phyloP scores from a whole-genome alignment of 2,329 filamentous ascomycete genomes.

The Lomentospora prolificans region DNA sequence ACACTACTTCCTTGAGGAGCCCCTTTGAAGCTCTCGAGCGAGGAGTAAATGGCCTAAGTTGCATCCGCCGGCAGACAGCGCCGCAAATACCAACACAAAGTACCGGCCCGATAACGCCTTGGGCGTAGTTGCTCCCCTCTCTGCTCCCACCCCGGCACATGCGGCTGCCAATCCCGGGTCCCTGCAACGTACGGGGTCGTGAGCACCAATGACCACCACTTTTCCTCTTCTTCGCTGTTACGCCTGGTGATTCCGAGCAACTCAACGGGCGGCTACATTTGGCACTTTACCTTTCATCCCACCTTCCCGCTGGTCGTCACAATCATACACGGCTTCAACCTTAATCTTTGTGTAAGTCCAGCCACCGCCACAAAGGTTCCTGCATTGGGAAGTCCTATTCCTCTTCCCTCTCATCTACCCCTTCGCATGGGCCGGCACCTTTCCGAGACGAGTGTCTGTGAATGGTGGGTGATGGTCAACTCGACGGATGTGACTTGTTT shows the following conservation, averaged over 20 bases:
- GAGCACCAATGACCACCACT: not conserved
- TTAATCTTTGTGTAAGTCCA: not conserved
- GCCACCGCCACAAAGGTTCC: not conserved
- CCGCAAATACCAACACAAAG: not conserved
- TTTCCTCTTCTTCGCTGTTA: not conserved
- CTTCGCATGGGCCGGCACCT: not conserved
- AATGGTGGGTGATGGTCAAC: not conserved
- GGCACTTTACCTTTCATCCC: not conserved
- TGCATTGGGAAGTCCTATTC: not conserved
- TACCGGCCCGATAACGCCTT: not conserved
- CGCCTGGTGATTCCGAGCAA: not conserved
- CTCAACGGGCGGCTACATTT: not conserved
- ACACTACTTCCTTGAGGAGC: too few species aligned
- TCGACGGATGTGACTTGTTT: not conserved
- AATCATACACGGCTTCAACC: not conserved
- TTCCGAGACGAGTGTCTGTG: not conserved
- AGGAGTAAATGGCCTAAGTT: too few species aligned
- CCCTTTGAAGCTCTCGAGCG: too few species aligned
- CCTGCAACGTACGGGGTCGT: not conserved
- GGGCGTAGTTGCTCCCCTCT: not conserved
- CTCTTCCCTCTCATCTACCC: too few species aligned
- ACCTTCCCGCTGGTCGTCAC: too few species aligned
- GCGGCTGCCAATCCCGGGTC: not conserved
- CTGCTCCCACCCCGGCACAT: not conserved
- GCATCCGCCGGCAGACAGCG: slow-evolving; percentile 1